Evolutionary conservation across 2,329 filamentous ascomycete species (phyloP).

Genomic region (Neofusicoccum kwambonambiense): DNA sequence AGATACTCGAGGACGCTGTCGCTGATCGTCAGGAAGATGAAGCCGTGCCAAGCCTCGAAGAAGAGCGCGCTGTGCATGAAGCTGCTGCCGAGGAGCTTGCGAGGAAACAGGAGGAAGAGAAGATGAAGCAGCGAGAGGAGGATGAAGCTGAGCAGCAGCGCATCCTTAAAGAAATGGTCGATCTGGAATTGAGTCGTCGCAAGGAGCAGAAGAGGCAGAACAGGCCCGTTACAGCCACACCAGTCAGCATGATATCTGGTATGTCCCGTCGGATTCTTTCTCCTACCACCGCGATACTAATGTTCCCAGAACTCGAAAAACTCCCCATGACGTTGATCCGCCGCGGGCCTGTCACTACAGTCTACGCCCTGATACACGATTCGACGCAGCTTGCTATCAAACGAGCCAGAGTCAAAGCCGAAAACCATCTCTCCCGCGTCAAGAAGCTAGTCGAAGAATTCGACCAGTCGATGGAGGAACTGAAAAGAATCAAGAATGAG

Average conservation of each 20-base stretch:
- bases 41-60: constrained; percentile 80
- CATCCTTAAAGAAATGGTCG: constrained; percentile 67
- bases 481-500: constrained; percentile 73
- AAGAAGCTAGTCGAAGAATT: constrained; percentile 75
- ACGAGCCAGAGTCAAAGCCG: constrained; percentile 40
- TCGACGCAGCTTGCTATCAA: constrained; percentile 65
- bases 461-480: constrained; percentile 71
- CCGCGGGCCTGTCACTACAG: constrained; percentile 61
- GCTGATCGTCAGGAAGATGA: constrained; percentile 71
- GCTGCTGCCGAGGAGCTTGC: constrained; percentile 64
- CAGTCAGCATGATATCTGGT: not conserved
- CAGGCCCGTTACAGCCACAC: constrained; percentile 38
- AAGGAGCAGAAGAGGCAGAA: constrained; percentile 62
- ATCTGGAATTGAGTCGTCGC: constrained; percentile 69
- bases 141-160: constrained; percentile 67
- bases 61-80: constrained; percentile 82
- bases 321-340: constrained; percentile 5
- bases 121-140: constrained; percentile 42
- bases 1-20: constrained; percentile 82
- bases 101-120: constrained; percentile 42
- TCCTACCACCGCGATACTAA: constrained; percentile 65
- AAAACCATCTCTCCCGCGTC: constrained; percentile 63
- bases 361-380: constrained; percentile 68
- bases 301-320: constrained; percentile 64
- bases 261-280: not conserved